Evolutionary conservation across 352 stramenopile species (phyloP), one percentile per base, ranked within the genome.

Genomic region (Phytophthora niederhauseri): DNA sequence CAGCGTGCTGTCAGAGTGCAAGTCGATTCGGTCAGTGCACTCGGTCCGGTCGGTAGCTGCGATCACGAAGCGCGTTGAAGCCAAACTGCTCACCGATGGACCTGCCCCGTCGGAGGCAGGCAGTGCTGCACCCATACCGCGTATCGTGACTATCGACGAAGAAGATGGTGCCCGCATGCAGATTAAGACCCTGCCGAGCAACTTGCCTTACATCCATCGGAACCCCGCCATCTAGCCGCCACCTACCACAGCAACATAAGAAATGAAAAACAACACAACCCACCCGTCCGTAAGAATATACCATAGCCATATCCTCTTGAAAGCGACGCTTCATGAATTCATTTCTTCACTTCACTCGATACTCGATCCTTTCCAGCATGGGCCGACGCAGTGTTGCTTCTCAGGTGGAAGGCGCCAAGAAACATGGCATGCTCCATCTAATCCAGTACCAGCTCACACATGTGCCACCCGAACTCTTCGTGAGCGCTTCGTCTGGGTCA

Each of bases 181-280:
- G 54, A 93, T 97, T 72, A 98, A 97, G 72, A 90, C 85, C 20
- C 75, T 93, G 15, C 65, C 93, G 15, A 97, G 92, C 65, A 98
- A 98, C 67, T 78, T 98, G 55, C 91, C 94, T 6, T 98, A 98
- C 70, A 96, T 98, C 59, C 94, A 98, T 77, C 91, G 94, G 46
- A 98, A 98, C 74, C 94, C 94, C 54, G 93, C 94, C 30, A 89
- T 98, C 50, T 98, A 76, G 65, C 20, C 19, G 2, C 45, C 15
- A 45, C 1, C 38, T 46, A 31, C 28, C 28, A 12, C 34, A 15
- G 12, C 34, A 41, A 17, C 19, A 49, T 19, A 14, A 31, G 20
- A 48, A 15, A 20, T 2, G 6, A 41, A 41, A 41, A 41, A n/a
- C n/a, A 41, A 41, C 14, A 41, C 4, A 31, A 31, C 28, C 28